Percentiles rank a stretch among this genome's conserved stretches.
Evolutionary conservation across 2,329 filamentous ascomycete species (phyloP).

Genomic region (Thelonectria discophora): DNA sequence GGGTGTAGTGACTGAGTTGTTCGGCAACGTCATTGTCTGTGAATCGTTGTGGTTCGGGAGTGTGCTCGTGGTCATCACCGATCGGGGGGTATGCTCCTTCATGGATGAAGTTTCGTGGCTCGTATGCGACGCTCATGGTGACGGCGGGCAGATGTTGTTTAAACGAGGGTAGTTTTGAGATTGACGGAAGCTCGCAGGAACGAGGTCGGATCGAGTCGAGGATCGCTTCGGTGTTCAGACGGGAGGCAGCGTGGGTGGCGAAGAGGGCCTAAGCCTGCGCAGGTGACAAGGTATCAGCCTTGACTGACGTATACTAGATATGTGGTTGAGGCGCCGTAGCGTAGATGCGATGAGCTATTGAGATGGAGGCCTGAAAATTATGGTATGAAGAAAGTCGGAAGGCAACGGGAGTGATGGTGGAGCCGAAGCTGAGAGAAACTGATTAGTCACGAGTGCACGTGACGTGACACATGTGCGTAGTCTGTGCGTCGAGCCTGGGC

Average conservation of each 20-base stretch:
- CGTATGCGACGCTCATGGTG: constrained; percentile 63
- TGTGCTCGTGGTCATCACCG: constrained; percentile 55
- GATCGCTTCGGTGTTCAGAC: constrained; percentile 21
- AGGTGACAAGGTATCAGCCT: constrained; percentile 5
- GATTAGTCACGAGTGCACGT: constrained; percentile 46
- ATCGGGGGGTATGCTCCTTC: constrained; percentile 59
- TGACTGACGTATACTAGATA: constrained; percentile 21
- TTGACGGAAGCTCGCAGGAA: constrained; percentile 29
- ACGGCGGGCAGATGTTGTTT: constrained; percentile 25
- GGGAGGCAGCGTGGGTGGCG: background rate
- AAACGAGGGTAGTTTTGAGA: constrained; percentile 19
- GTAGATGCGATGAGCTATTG: constrained; percentile 31
- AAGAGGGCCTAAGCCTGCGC: background rate
- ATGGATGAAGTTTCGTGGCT: constrained; percentile 59
- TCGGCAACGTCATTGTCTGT: constrained; percentile 55
- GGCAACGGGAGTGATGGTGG: constrained; percentile 35
- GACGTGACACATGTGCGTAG: constrained; percentile 34
- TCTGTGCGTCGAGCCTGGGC: constrained; percentile 28
- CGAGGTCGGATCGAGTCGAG: constrained; percentile 18
- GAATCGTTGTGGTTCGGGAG: constrained; percentile 53
- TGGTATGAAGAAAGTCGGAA: constrained; percentile 45
- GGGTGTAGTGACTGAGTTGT: constrained; percentile 55
- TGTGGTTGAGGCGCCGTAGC: constrained; percentile 24
- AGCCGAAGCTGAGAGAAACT: constrained; percentile 34
- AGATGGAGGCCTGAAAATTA: constrained; percentile 49